Conservation (phyloP, 1,284 basidiomycete genomes). For the Xerocomus cyaneibrunnescens region DNA sequence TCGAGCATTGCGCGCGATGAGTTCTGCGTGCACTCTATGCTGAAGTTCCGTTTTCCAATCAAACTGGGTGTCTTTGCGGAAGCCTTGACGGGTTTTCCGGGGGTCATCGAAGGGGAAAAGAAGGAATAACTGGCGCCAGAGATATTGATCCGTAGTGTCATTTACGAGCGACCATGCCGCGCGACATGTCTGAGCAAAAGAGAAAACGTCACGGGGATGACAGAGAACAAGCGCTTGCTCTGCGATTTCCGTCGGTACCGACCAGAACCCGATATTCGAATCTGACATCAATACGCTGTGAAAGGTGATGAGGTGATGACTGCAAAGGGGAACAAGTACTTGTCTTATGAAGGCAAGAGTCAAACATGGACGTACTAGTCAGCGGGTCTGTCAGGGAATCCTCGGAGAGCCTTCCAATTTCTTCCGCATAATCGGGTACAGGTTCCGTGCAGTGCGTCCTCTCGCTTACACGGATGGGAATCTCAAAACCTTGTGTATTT, state of each 20-base stretch:
- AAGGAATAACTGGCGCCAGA: conserved; percentile 66
- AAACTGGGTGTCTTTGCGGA: conserved; percentile 17
- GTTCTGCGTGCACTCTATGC: conserved; percentile 42
- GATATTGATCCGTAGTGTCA: conserved; percentile 48
- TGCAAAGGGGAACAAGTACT: not conserved
- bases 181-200: conserved; percentile 55
- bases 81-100: conserved; percentile 30
- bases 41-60: conserved; percentile 44
- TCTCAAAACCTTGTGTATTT: not conserved
- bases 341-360: not conserved
- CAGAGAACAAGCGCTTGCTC: conserved; percentile 56
- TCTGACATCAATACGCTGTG: conserved; percentile 6
- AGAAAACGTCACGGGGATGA: conserved; percentile 52
- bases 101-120: conserved; percentile 59
- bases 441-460: not conserved
- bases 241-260: conserved; percentile 54
- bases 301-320: not conserved
- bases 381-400: conserved; percentile 1
- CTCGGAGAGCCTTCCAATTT: not conserved
- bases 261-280: conserved; percentile 19
- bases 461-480: conserved; percentile 3
- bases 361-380: not conserved
- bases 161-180: conserved; percentile 49
- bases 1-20: conserved; percentile 28
- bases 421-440: not conserved